These are phyloP conservation scores for Penicillium sp. DNA, from an alignment of 2,329 filamentous ascomycete species.

Conservation along the genomic window DNA sequence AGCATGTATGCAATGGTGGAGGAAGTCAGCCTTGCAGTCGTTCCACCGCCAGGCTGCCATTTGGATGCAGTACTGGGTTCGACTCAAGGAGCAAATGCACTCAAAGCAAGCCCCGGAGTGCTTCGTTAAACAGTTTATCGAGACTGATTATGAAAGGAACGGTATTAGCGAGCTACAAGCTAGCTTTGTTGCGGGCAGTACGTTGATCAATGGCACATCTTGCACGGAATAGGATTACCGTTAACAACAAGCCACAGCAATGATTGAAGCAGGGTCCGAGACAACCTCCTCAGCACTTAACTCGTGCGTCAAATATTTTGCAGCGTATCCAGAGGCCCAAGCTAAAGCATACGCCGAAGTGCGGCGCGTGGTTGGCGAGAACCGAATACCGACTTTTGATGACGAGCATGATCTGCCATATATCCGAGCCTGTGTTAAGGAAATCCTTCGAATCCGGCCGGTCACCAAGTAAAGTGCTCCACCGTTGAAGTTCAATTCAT, in stretches of 20 bases:
- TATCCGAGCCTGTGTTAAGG: slow-evolving; percentile 5
- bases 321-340: neutral
- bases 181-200: too few relatives aligned
- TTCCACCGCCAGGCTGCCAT: neutral
- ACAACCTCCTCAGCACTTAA: slow-evolving; percentile 4
- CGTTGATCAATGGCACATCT: too few relatives aligned
- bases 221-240: neutral
- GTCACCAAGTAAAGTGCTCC: too few relatives aligned
- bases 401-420: neutral
- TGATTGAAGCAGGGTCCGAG: too few relatives aligned
- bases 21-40: neutral
- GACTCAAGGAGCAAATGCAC: neutral
- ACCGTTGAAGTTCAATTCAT: too few relatives aligned
- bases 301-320: slow-evolving; percentile 1
- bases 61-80: neutral
- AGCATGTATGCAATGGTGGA: neutral
- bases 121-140: slow-evolving; percentile 5
- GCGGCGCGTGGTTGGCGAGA: neutral
- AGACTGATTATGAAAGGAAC: neutral
- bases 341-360: slow-evolving; percentile 1
- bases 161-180: slow-evolving; percentile 1
- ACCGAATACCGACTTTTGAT: neutral
- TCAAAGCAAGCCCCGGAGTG: neutral
- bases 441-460: slow-evolving; percentile 6
- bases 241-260: too few relatives aligned